Evolutionary conservation across 2,329 filamentous ascomycete species (phyloP), one percentile per base, ranked within the genome.

Genomic region (Alternaria tenuissima): DNA sequence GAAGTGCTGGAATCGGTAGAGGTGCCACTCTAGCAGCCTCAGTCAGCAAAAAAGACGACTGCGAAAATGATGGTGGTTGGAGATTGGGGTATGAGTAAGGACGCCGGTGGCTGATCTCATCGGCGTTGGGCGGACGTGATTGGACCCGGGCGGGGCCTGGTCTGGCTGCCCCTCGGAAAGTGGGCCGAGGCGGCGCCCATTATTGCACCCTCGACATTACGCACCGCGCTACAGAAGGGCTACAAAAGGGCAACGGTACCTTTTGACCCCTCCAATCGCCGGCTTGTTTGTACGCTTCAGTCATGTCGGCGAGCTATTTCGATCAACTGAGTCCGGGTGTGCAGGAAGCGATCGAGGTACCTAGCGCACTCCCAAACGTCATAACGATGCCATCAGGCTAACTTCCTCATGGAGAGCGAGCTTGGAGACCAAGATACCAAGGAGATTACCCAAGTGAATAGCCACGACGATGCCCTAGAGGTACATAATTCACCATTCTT

Each of bases 1-100:
- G 83, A 87, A 44, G 85, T 88, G 14, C 70, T 89, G n/a, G 79
- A 80, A 32, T 81, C 81, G 54, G 80, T 89, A 7, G 86, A 89
- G 61, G 81, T 81, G 24, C 87, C 87, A 22, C 68, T 88, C 30
- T 87, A 67, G 51, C 28, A 34, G 26, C 32, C 14, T 39, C 39
- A 16, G 30, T 56, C 24, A 53, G 41, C 49, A 46, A 52, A 18
- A 57, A 57, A 18, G 18, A 46, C n/a, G n/a, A 24, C 7, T 7
- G 41, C 8, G 28, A 49, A 26, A 28, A 28, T 7, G 32, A 12
- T 16, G 18, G 41, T 43, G 39, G 44, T 39, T 48, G 42, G 55
- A n/a, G n/a, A 55, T 49, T 39, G 62, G 47, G 55, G 44, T 62
- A 65, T 74, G 67, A 72, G 63, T 74, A 69, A 74, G 63, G 32